Percentiles rank a stretch among this genome's conserved stretches.
Conservation (phyloP, 495 filamentous ascomycete species). For the Trichoderma gamsii region DNA sequence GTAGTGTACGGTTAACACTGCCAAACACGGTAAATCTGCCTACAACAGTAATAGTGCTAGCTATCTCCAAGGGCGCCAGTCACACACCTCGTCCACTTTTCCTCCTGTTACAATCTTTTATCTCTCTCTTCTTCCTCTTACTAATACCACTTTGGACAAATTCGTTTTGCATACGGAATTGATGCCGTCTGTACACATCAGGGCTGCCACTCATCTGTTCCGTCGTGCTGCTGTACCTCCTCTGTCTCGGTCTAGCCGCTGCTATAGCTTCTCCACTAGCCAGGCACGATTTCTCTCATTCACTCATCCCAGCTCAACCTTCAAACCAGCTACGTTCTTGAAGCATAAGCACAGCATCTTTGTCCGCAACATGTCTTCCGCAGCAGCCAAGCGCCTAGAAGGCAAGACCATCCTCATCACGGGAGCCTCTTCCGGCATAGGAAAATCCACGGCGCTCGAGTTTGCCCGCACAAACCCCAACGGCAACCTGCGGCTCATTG, state of each 20-base stretch:
- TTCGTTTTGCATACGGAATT: not conserved
- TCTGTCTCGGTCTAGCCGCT: not conserved
- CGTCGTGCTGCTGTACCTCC: not conserved
- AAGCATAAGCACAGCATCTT: not conserved
- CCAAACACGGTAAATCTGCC: too few relatives aligned
- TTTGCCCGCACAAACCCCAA: conserved; percentile 83
- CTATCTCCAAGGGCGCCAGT: too few relatives aligned
- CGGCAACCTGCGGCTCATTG: conserved; percentile 67
- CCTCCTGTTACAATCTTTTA: not conserved
- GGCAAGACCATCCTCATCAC: conserved; percentile 94
- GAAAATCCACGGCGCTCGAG: conserved; percentile 76
- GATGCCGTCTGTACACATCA: not conserved
- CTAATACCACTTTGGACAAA: not conserved
- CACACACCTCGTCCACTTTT: not conserved
- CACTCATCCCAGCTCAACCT: not conserved
- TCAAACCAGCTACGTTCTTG: not conserved
- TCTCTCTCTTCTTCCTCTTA: not conserved
- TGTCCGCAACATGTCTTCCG: conserved; percentile 55
- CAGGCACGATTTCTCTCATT: not conserved
- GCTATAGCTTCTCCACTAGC: not conserved
- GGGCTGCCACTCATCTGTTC: not conserved
- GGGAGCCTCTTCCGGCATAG: conserved; percentile 91
- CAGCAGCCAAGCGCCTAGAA: conserved; percentile 77
- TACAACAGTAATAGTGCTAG: too few relatives aligned
- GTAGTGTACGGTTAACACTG: too few relatives aligned